Percentiles rank a stretch among this genome's conserved stretches.
Evolutionary conservation across 306 rosid species (phyloP).

Genomic region (Carpinus viminea): DNA sequence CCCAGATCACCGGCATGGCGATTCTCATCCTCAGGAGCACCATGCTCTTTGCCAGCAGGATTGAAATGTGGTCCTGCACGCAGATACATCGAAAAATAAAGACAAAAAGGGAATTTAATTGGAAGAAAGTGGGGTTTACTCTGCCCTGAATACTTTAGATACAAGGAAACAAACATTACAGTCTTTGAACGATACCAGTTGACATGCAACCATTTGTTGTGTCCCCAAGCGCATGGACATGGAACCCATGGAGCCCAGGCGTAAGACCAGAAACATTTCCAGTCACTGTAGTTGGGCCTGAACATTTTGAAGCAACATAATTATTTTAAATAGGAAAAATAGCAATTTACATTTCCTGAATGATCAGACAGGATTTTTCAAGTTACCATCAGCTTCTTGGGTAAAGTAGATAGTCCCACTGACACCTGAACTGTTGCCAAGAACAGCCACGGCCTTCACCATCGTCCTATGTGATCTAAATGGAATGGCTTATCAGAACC

Average conservation of each 20-base stretch:
- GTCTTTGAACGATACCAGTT: slow-evolving; percentile 56
- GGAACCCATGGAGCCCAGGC: slow-evolving; percentile 94
- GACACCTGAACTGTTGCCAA: neutral
- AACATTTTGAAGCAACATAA: slow-evolving; percentile 1
- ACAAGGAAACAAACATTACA: neutral
- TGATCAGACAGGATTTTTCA: neutral
- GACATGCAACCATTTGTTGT: slow-evolving; percentile 97
- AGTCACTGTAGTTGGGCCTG: slow-evolving; percentile 83
- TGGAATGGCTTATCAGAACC: slow-evolving; percentile 30
- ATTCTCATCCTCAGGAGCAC: slow-evolving; percentile 73
- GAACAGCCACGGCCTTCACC: neutral
- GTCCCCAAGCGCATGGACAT: slow-evolving; percentile 91
- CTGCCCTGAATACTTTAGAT: neutral
- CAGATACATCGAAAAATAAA: neutral
- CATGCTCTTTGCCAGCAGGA: slow-evolving; percentile 77
- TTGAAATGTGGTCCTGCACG: slow-evolving; percentile 83
- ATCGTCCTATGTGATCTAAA: neutral
- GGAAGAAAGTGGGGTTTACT: neutral
- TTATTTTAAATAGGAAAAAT: slow-evolving; percentile 4
- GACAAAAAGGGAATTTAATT: neutral
- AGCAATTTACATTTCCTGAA: neutral
- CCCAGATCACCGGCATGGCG: slow-evolving; percentile 99
- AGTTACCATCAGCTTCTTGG: slow-evolving; percentile 52
- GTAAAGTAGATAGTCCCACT: neutral
- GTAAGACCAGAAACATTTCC: slow-evolving; percentile 73